A percentile compares a stretch with the other conserved stretches of the same genome.
Conservation (phyloP, 1,139 yeast genomes). For the Geotrichum bryndzae region DNA sequence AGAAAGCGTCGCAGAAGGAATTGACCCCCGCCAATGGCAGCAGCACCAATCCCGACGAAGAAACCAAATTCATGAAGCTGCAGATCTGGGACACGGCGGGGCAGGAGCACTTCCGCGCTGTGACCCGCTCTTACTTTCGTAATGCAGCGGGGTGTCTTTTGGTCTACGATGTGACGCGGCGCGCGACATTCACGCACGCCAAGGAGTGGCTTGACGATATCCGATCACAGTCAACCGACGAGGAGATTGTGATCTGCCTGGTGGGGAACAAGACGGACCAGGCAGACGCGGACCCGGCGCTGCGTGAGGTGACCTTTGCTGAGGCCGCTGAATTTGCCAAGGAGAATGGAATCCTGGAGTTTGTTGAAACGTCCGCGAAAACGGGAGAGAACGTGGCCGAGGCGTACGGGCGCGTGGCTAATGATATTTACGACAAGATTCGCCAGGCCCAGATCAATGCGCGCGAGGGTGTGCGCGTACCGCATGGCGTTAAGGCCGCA, state of each 20-base stretch:
- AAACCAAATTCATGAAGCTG: conserved; percentile 23
- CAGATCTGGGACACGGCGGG: conserved; percentile 74
- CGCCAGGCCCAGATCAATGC: conserved; percentile 32
- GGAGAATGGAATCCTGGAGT: conserved; percentile 80
- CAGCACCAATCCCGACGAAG: conserved; percentile 1
- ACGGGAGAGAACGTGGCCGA: conserved; percentile 84
- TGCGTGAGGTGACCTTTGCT: conserved; percentile 69
- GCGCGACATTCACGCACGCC: conserved; percentile 40
- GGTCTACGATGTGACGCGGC: conserved; percentile 84
- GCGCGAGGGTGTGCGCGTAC: conserved; percentile 24
- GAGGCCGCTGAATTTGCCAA: conserved; percentile 79
- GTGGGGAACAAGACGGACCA: conserved; percentile 82
- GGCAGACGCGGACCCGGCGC: background rate
- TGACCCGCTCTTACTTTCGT: conserved; percentile 77
- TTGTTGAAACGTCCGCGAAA: conserved; percentile 89
- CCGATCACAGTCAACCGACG: conserved; percentile 72
- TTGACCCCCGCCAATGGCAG: conserved; percentile 23
- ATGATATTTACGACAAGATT: conserved; percentile 46
- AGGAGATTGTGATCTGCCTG: conserved; percentile 73
- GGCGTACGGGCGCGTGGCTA: conserved; percentile 78
- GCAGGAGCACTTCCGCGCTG: conserved; percentile 90
- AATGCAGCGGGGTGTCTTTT: conserved; percentile 77
- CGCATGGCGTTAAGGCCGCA: conserved; percentile 30
- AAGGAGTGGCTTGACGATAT: conserved; percentile 52
- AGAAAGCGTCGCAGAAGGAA: conserved; percentile 19